These are phyloP conservation scores for Apophysomyces trapeziformis DNA, from an alignment of 371 early-diverging fungal genomes.

Conservation along the genomic window DNA sequence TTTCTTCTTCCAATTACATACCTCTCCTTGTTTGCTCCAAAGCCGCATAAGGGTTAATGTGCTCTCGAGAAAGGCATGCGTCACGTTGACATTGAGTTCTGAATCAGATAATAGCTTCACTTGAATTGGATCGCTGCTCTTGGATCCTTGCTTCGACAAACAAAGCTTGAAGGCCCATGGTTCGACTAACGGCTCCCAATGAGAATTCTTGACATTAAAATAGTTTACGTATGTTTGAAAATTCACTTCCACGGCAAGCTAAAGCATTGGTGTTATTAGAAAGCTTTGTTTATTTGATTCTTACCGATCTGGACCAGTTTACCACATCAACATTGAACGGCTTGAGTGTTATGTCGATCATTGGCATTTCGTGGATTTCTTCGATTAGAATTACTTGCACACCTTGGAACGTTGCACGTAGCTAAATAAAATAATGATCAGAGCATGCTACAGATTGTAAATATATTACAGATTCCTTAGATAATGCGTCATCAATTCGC, in stretches of 20 bases:
- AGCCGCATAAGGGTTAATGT: constrained; percentile 67
- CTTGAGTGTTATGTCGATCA: constrained; percentile 84
- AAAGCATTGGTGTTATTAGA: constrained; percentile 1
- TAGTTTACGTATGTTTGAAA: constrained; percentile 79
- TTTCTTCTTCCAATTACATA: constrained; percentile 5
- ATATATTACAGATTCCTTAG: constrained; percentile 22
- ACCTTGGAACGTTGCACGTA: constrained; percentile 71
- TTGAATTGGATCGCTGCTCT: constrained; percentile 26
- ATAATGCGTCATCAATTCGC: constrained; percentile 20
- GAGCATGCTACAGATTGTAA: too few species aligned
- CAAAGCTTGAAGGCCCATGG: constrained; percentile 73
- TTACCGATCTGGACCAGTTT: constrained; percentile 85
- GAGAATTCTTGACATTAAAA: constrained; percentile 87
- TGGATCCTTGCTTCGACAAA: constrained; percentile 32
- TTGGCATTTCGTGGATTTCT: constrained; percentile 89
- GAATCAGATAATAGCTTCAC: constrained; percentile 76
- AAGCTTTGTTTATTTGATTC: neutral
- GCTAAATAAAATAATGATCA: constrained; percentile 17
- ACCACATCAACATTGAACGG: constrained; percentile 77
- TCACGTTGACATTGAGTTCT: constrained; percentile 86
- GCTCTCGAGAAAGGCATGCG: constrained; percentile 88
- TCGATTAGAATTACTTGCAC: constrained; percentile 89
- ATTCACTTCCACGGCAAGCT: constrained; percentile 72
- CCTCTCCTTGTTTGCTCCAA: constrained; percentile 45
- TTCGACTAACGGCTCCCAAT: constrained; percentile 92